Evolutionary conservation across 2,329 filamentous ascomycete species (phyloP).

Genomic region (Trichoderma guizhouense): DNA sequence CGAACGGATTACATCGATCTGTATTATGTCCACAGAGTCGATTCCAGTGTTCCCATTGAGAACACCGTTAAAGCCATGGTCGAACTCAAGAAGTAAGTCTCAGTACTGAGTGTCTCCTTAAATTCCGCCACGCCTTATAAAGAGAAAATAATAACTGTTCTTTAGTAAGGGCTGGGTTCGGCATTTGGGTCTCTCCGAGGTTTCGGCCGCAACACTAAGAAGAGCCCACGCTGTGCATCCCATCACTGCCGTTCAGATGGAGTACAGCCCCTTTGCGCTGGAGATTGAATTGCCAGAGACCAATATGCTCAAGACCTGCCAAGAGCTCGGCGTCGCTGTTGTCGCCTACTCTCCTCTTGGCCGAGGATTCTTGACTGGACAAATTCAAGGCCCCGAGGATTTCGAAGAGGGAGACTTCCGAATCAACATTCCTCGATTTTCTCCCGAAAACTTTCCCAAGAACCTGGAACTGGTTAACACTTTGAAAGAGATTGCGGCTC

Average conservation of each 20-base stretch:
- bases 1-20: conserved; percentile 54
- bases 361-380: conserved; percentile 54
- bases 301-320: conserved; percentile 49
- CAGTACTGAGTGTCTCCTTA: neutral
- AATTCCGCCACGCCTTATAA: neutral
- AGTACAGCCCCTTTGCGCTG: conserved; percentile 53
- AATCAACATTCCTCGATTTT: conserved; percentile 22
- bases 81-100: conserved; percentile 37
- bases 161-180: conserved; percentile 51
- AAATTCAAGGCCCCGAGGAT: conserved; percentile 43
- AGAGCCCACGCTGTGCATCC: conserved; percentile 49
- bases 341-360: conserved; percentile 60
- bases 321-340: conserved; percentile 55
- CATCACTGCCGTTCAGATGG: conserved; percentile 51
- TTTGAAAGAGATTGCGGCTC: conserved; percentile 47
- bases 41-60: conserved; percentile 45
- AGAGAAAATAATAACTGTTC: neutral
- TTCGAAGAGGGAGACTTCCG: conserved; percentile 43
- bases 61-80: conserved; percentile 50
- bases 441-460: conserved; percentile 32
- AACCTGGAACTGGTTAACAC: conserved; percentile 52
- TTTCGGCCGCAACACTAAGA: conserved; percentile 47
- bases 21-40: conserved; percentile 51
- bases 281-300: conserved; percentile 55
- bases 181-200: conserved; percentile 54